phyloP scores from a whole-genome alignment of 805 yeast species.

The Schwanniomyces sp. region DNA sequence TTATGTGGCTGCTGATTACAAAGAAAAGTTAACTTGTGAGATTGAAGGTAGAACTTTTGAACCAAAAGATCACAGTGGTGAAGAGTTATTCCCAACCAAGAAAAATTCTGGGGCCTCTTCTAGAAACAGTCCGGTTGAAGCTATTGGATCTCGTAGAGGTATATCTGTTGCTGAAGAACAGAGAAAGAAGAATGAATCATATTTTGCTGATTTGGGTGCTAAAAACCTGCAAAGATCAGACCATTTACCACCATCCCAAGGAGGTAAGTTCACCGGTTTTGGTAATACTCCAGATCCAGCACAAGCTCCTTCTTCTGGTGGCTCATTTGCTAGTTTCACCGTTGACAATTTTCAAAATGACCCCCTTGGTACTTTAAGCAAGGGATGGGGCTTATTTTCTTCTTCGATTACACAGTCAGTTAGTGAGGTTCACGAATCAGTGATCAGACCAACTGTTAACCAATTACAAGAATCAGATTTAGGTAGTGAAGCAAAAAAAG shows the following conservation, averaged over 20 bases:
- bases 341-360: slow-evolving; percentile 73
- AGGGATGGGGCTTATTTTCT: slow-evolving; percentile 94
- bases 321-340: slow-evolving; percentile 56
- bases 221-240: slow-evolving; percentile 73
- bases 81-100: slow-evolving; percentile 34
- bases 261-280: slow-evolving; percentile 90
- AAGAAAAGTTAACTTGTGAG: slow-evolving; percentile 71
- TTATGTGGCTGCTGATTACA: slow-evolving; percentile 92
- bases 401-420: slow-evolving; percentile 82
- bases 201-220: slow-evolving; percentile 77
- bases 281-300: slow-evolving; percentile 72
- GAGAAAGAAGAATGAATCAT: slow-evolving; percentile 71
- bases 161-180: slow-evolving; percentile 34
- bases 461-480: slow-evolving; percentile 77
- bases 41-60: slow-evolving; percentile 72
- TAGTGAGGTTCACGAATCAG: slow-evolving; percentile 80
- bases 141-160: slow-evolving; percentile 43
- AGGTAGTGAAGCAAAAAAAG: slow-evolving; percentile 79
- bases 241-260: slow-evolving; percentile 85
- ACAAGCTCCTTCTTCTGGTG: slow-evolving; percentile 18
- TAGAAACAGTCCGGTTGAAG: slow-evolving; percentile 17
- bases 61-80: slow-evolving; percentile 59
- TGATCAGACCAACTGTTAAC: slow-evolving; percentile 87
- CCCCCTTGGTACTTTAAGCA: slow-evolving; percentile 85
- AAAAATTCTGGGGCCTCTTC: not conserved